phyloP scores from a whole-genome alignment of 2,329 filamentous ascomycete genomes.

The Fusarium oligoseptatum region DNA sequence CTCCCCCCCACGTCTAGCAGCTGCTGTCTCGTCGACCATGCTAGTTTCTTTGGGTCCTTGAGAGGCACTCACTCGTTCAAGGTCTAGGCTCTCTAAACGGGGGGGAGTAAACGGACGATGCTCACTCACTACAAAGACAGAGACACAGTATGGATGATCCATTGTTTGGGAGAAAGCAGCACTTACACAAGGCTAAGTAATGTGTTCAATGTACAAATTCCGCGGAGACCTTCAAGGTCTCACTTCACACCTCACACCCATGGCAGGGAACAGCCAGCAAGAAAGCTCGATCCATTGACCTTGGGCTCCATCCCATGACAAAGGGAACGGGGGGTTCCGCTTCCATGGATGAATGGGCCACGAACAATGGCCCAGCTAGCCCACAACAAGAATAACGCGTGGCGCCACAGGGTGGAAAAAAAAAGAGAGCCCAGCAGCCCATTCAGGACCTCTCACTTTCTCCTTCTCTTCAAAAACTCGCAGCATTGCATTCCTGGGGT shows the following conservation, averaged over 20 bases:
- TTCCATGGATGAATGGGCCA: neutral
- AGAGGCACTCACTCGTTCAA: neutral
- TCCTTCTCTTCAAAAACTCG: neutral
- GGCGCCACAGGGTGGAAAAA: neutral
- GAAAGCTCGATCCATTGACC: neutral
- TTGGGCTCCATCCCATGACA: neutral
- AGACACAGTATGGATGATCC: neutral
- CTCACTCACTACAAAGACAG: neutral
- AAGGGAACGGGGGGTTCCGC: neutral
- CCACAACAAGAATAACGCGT: neutral
- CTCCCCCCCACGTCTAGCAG: neutral
- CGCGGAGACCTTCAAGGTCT: neutral
- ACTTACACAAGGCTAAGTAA: neutral
- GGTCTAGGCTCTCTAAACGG: neutral
- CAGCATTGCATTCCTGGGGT: neutral
- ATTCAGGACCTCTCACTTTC: no score
- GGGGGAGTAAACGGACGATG: neutral
- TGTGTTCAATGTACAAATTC: neutral
- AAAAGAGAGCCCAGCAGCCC: no score
- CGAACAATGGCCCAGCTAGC: neutral
- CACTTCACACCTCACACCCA: no score
- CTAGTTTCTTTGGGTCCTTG: neutral
- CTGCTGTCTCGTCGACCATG: neutral
- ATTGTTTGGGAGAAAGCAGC: neutral
- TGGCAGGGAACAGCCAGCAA: no score